Conservation (phyloP, 2,329 filamentous ascomycete species). For the Arthrobotrys pseudoclavata region DNA sequence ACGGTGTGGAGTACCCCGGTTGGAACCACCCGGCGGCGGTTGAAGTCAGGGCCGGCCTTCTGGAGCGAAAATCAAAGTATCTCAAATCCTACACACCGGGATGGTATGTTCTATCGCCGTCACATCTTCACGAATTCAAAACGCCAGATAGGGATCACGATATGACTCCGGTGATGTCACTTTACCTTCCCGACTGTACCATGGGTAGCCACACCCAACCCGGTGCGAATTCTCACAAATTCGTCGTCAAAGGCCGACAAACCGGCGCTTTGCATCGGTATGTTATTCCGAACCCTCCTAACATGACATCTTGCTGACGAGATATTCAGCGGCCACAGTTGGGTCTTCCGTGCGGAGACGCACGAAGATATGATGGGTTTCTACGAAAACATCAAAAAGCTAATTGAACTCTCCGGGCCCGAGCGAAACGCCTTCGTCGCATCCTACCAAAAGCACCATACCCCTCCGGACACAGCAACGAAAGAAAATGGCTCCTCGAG, state of each 20-base stretch:
- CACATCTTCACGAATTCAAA: slow-evolving; percentile 92
- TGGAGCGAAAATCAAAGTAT: slow-evolving; percentile 99
- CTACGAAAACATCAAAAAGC: slow-evolving; percentile 90
- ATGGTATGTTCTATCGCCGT: slow-evolving; percentile 91
- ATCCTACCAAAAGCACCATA: slow-evolving; percentile 81
- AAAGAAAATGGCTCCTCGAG: slow-evolving; percentile 62
- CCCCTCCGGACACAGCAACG: slow-evolving; percentile 70
- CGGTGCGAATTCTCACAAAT: slow-evolving; percentile 91
- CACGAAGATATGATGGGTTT: slow-evolving; percentile 97
- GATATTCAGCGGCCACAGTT: slow-evolving; percentile 72
- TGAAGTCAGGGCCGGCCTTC: slow-evolving; percentile 88
- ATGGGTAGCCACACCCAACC: slow-evolving; percentile 89
- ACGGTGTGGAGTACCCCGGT: slow-evolving; percentile 91
- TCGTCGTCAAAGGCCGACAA: slow-evolving; percentile 95
- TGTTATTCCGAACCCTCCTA: neutral
- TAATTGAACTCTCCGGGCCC: slow-evolving; percentile 89
- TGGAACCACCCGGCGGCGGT: slow-evolving; percentile 84
- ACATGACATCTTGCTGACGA: neutral
- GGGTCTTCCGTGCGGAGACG: slow-evolving; percentile 79
- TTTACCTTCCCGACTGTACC: slow-evolving; percentile 95
- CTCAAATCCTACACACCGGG: slow-evolving; percentile 96
- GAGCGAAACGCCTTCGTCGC: slow-evolving; percentile 90
- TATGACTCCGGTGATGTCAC: slow-evolving; percentile 92
- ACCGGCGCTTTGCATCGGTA: slow-evolving; percentile 88
- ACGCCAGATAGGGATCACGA: slow-evolving; percentile 65